Evolutionary conservation across 164 flowering plant species (phyloP).

Genomic region (Brasenia schreberi): DNA sequence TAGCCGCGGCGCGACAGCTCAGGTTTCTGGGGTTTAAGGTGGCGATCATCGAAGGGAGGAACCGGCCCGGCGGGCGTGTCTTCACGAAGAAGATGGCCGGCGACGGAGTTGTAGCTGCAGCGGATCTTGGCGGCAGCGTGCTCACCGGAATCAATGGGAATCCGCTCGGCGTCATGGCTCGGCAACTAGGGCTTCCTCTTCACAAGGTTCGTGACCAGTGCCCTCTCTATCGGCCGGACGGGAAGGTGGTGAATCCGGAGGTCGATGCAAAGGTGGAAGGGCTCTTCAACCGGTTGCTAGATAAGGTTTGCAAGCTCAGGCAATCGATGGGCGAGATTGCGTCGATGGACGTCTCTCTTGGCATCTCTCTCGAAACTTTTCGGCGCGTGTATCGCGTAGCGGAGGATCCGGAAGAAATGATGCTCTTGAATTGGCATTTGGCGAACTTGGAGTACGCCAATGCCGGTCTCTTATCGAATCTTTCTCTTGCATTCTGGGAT

Average conservation of each 20-base stretch:
- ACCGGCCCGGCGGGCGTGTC: conserved; percentile 83
- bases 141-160: conserved; percentile 98
- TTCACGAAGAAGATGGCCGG: conserved; percentile 59
- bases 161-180: conserved; percentile 83
- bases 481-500: conserved; percentile 96
- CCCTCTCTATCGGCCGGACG: conserved; percentile 85
- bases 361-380: conserved; percentile 79
- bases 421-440: conserved; percentile 93
- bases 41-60: conserved; percentile 72
- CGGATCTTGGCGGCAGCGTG: conserved; percentile 91
- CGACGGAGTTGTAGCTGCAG: conserved; percentile 56
- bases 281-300: conserved; percentile 69
- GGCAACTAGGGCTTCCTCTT: conserved; percentile 78
- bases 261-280: conserved; percentile 71
- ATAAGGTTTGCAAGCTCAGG: conserved; percentile 88
- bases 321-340: conserved; percentile 76
- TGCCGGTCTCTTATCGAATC: conserved; percentile 65
- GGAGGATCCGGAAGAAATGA: conserved; percentile 54
- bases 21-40: conserved; percentile 71
- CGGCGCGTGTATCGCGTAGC: conserved; percentile 58
- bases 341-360: conserved; percentile 68
- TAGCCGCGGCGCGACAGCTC: conserved; percentile 79
- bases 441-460: conserved; percentile 96
- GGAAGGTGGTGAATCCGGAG: conserved; percentile 59
- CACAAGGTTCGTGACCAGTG: conserved; percentile 97